A percentile compares a stretch with the other conserved stretches of the same genome.
Conservation (phyloP, 176 grass and related monocot genomes). For the Triticum urartu region DNA sequence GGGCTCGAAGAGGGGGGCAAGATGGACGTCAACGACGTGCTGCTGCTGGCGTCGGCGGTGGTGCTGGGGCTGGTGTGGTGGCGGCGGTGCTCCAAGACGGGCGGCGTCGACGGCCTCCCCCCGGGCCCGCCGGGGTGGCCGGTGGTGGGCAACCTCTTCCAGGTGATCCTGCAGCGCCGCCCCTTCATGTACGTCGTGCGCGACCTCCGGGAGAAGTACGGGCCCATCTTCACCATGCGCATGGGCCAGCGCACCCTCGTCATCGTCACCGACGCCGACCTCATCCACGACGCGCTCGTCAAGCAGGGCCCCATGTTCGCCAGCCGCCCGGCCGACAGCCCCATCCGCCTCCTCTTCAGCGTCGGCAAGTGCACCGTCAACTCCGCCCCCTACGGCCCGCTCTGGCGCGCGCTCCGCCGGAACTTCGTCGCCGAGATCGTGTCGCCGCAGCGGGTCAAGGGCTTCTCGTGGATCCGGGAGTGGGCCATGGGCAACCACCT, state of each 20-base stretch:
- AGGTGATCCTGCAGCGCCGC: slow-evolving; percentile 84
- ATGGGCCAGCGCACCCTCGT: slow-evolving; percentile 93
- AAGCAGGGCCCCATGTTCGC: slow-evolving; percentile 82
- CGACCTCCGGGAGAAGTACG: slow-evolving; percentile 73
- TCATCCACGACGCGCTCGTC: slow-evolving; percentile 96
- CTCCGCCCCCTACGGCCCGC: slow-evolving; percentile 76
- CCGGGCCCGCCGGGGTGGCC: slow-evolving; percentile 89
- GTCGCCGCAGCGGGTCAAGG: slow-evolving; percentile 60
- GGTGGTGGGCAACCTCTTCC: slow-evolving; percentile 91
- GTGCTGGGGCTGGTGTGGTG: slow-evolving; percentile 66
- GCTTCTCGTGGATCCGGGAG: slow-evolving; percentile 90
- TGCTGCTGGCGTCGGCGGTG: slow-evolving; percentile 43
- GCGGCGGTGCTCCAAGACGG: slow-evolving; percentile 60
- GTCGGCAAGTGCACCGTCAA: slow-evolving; percentile 92
- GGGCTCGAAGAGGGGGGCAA: not conserved
- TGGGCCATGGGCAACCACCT: slow-evolving; percentile 86
- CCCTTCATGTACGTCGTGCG: slow-evolving; percentile 96
- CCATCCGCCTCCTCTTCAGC: slow-evolving; percentile 87
- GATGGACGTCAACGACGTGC: slow-evolving; percentile 61
- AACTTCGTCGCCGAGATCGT: slow-evolving; percentile 97
- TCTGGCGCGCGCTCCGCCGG: slow-evolving; percentile 84
- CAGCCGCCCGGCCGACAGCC: slow-evolving; percentile 80
- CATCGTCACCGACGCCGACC: slow-evolving; percentile 66
- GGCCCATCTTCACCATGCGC: slow-evolving; percentile 96
- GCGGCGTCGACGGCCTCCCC: slow-evolving; percentile 55